Evolutionary conservation across 495 filamentous ascomycete species (phyloP), one percentile per base, ranked within the genome.

Genomic region (Neurospora terricola): DNA sequence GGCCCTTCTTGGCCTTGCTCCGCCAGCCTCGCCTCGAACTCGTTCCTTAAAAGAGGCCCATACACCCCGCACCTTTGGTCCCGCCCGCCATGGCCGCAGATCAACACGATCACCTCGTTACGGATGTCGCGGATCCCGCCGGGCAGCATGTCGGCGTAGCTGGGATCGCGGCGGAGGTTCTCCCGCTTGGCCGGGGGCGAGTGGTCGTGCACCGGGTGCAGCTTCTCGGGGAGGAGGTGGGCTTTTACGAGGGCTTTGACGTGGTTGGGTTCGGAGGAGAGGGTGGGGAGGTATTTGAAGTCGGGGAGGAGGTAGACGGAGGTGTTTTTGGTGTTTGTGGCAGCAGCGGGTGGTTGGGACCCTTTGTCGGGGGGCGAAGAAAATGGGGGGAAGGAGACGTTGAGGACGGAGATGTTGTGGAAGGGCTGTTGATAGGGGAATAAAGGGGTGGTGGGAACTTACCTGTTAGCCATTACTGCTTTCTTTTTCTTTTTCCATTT

Each of bases 81-180:
- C 11, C 95, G 85, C 12, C 89, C 88, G 11, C 88, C 90, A 77
- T 98, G 95, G 0, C 93, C 92, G 75, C 95, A 98, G 30, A 98
- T 91, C 7, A 97, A 80, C 27, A 97, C 87, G 36, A 93, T 81
- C 0, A 93, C 86, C 23, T 93, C 88, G 4, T 87, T 75, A 7
- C 27, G 27, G 21, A 94, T 87, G 71, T 91, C 88, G 12, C 88
- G 77, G 39, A 86, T 84, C 12, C 54, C 48, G n/a, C 83, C 83
- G 12, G 74, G 74, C 0, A 91, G 78, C 34, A 82, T 39, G 7
- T 76, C 75, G 59, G 82, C 80, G 36, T 87, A 85, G 7, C 77
- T 76, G n/a, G 83, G 75, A 39, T 83, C 81, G 40, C 84, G 76
- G 70, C 77, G 40, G 43, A 87, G 75, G 9, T 82, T 59, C 75